Evolutionary conservation across 2,329 filamentous ascomycete genomes (phyloP).

Genomic region (Huntiella decipiens): DNA sequence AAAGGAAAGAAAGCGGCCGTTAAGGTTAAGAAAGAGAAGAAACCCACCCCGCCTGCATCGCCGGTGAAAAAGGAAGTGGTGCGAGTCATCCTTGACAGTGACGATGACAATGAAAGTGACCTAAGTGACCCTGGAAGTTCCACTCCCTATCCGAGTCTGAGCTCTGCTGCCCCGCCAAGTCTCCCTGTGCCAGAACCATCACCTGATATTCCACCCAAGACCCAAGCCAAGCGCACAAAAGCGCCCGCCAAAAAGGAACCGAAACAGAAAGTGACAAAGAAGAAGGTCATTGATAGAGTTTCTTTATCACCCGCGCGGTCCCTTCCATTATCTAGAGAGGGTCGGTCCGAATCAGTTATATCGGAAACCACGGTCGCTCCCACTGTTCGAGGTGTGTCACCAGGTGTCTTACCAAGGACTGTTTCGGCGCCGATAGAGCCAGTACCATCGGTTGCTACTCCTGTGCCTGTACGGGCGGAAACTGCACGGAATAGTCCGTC

Average conservation of each 20-base stretch:
- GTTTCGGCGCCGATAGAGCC: not conserved
- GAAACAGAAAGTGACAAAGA: not conserved
- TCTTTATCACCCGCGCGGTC: too few relatives aligned
- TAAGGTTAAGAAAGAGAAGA: constrained; percentile 3
- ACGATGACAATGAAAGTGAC: not conserved
- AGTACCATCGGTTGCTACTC: too few relatives aligned
- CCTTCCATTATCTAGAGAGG: too few relatives aligned
- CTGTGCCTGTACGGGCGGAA: not conserved
- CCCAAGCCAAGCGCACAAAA: too few relatives aligned
- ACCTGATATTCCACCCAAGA: not conserved
- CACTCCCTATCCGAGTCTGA: not conserved
- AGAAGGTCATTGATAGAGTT: not conserved
- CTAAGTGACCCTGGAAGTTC: not conserved
- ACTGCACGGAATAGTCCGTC: too few relatives aligned
- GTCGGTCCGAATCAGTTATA: constrained; percentile 1
- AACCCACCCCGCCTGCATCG: constrained; percentile 1
- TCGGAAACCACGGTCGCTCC: not conserved
- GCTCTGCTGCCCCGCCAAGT: not conserved
- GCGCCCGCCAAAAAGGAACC: not conserved
- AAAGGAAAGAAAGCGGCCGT: not conserved
- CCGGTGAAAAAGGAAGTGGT: not conserved
- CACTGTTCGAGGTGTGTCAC: not conserved
- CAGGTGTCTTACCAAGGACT: not conserved
- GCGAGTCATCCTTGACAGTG: constrained; percentile 1
- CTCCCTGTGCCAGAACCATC: not conserved